Base-by-base conservation (phyloP, 2,329 filamentous ascomycete genomes). In the Herpomyces periplanetae region DNA sequence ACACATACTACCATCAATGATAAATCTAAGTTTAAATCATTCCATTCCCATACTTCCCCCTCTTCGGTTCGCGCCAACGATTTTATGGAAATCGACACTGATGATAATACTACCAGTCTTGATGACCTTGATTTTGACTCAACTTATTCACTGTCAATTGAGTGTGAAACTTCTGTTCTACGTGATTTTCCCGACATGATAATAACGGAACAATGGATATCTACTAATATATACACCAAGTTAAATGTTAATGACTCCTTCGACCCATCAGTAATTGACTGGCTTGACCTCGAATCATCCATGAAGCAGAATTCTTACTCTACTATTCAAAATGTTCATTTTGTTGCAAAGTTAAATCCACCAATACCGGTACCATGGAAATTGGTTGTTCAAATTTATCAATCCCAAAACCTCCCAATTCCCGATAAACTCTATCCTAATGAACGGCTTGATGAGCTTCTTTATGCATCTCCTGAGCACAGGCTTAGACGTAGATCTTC, bases 141-240 rank as follows among this genome's bases (percentile, higher is more conserved):
- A n/a, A 46, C 54, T 3, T 73, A 61, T 51, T 53, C 52, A 0
- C 44, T 75, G 4, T 39, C 57, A 2, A 45, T 80, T 22, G 57
- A 60, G 25, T 68, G 61, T 31, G 43, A 49, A 25, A 30, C 38
- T 5, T 39, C 34, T 3, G 33, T 40, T 2, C 39, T 42, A 4
- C 35, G 40, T 13, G 34, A 45, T 18, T 51, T 41, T 39, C 49
- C 41, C 2, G 51, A 64, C 0, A 47, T 71, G 10, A 51, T 65
- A 8, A 49, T 69, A 14, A 66, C 65, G 1, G 49, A 62, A 23
- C 44, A 53, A 21, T 80, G 66, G 66, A 51, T 80, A 19, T 57
- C 58, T 5, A 47, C 56, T 11, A 40, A 47, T 2, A 44, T 69
- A n/a, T 45, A 53, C 30, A 64, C 62, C 28, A 32, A 44, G 3